A percentile compares a stretch with the other conserved stretches of the same genome.
Conservation (phyloP, 2,329 filamentous ascomycete genomes). For the Volutella citrinella region DNA sequence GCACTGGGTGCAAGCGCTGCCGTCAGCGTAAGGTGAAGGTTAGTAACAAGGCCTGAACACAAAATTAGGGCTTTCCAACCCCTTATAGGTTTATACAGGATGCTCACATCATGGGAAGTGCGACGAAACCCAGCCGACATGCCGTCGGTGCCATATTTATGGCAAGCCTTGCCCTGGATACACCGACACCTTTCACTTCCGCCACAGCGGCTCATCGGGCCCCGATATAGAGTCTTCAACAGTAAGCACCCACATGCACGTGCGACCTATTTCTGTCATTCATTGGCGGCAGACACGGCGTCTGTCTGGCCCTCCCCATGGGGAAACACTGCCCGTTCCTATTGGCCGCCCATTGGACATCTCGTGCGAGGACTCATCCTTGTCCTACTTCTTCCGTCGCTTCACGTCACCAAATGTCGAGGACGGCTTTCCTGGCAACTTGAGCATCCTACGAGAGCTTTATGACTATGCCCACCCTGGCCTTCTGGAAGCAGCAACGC, state of each 20-base stretch:
- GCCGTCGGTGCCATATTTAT: conserved; percentile 30
- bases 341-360: conserved; percentile 9
- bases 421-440: conserved; percentile 30
- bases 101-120: conserved; percentile 20
- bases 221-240: conserved; percentile 3
- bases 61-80: too few relatives aligned
- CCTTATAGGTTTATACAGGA: too few relatives aligned
- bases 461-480: conserved; percentile 25
- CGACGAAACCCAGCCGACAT: conserved; percentile 31
- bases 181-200: conserved; percentile 34
- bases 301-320: too few relatives aligned
- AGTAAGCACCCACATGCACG: too few relatives aligned
- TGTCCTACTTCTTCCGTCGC: conserved; percentile 32
- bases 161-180: conserved; percentile 32
- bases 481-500: conserved; percentile 28
- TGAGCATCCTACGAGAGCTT: conserved; percentile 30
- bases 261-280: too few relatives aligned
- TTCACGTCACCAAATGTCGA: conserved; percentile 28
- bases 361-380: conserved; percentile 27
- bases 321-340: background rate
- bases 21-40: conserved; percentile 30
- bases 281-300: too few relatives aligned
- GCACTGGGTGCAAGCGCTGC: conserved; percentile 27
- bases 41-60: conserved; percentile 6
- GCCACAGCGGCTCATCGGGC: too few relatives aligned